Evolutionary conservation across 306 rosid genomes (phyloP).

Genomic region (Astragalus glycyphyllos): DNA sequence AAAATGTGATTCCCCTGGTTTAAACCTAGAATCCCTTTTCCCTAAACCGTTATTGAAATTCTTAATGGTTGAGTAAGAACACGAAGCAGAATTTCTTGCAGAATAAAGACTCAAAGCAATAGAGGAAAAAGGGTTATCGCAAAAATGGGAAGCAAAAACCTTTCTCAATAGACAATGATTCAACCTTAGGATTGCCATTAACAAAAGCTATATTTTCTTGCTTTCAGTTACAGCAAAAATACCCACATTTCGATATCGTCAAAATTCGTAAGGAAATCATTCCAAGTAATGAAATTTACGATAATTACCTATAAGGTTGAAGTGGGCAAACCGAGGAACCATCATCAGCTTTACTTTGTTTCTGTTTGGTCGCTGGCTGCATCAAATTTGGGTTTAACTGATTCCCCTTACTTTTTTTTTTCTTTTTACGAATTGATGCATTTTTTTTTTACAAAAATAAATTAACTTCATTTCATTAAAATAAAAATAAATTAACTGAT

Average conservation of each 20-base stretch:
- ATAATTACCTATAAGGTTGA: slow-evolving; percentile 13
- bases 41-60: slow-evolving; percentile 37
- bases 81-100: slow-evolving; percentile 26
- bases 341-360: background rate
- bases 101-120: slow-evolving; percentile 39
- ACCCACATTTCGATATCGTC: background rate
- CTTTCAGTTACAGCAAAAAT: background rate
- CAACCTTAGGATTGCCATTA: slow-evolving; percentile 40
- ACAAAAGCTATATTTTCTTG: background rate
- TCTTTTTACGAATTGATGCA: no score
- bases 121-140: slow-evolving; percentile 31
- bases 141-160: slow-evolving; percentile 38
- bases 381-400: background rate
- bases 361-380: background rate
- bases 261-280: background rate
- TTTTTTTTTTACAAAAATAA: no score
- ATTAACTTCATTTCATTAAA: no score
- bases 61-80: slow-evolving; percentile 40
- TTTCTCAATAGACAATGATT: slow-evolving; percentile 32
- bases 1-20: slow-evolving; percentile 38
- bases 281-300: slow-evolving; percentile 14
- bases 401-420: no score
- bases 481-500: no score
- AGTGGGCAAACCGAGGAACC: background rate
- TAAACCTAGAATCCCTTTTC: slow-evolving; percentile 48